A percentile compares a stretch with the other conserved stretches of the same genome.
Conservation (phyloP, 2,329 filamentous ascomycete genomes). For the Plectosphaerella cucumerina region DNA sequence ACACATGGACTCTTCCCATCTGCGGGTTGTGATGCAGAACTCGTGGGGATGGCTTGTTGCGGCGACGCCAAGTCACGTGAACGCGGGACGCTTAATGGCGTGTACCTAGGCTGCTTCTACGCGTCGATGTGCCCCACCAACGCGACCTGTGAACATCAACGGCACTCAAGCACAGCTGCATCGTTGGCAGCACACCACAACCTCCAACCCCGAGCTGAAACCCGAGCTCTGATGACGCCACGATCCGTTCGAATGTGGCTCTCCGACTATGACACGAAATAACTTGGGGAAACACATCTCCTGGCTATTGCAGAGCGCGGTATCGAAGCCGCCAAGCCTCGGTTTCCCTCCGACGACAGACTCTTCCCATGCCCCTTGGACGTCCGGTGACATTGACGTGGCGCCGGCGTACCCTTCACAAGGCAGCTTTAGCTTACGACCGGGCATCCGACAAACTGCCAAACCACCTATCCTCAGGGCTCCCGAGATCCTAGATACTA, state of each 20-base stretch:
- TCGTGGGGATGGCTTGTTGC: too few species aligned
- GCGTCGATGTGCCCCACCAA: conserved; percentile 1
- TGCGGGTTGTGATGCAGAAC: too few species aligned
- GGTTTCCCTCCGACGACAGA: conserved; percentile 27
- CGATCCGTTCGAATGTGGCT: neutral
- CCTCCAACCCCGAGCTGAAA: neutral
- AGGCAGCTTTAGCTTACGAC: too few species aligned
- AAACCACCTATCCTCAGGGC: too few species aligned
- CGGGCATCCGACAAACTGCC: too few species aligned
- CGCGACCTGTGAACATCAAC: conserved; percentile 7
- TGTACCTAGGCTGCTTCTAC: too few species aligned
- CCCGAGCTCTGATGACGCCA: conserved; percentile 10
- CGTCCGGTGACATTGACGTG: conserved; percentile 4
- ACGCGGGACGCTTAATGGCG: conserved; percentile 1
- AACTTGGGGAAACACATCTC: conserved; percentile 54
- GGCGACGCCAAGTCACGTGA: conserved; percentile 12
- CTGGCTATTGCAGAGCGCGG: conserved; percentile 50
- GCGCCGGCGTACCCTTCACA: too few species aligned
- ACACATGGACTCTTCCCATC: too few species aligned
- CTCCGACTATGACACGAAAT: conserved; percentile 55
- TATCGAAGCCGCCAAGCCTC: conserved; percentile 33
- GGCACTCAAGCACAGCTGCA: neutral
- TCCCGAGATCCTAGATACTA: too few species aligned
- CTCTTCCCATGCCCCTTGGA: conserved; percentile 14
- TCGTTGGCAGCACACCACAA: conserved; percentile 2